A percentile compares a stretch with the other conserved stretches of the same genome.
These are phyloP conservation scores for Fusarium proliferatum DNA, from an alignment of 2,329 filamentous ascomycete genomes.

Conservation along the genomic window DNA sequence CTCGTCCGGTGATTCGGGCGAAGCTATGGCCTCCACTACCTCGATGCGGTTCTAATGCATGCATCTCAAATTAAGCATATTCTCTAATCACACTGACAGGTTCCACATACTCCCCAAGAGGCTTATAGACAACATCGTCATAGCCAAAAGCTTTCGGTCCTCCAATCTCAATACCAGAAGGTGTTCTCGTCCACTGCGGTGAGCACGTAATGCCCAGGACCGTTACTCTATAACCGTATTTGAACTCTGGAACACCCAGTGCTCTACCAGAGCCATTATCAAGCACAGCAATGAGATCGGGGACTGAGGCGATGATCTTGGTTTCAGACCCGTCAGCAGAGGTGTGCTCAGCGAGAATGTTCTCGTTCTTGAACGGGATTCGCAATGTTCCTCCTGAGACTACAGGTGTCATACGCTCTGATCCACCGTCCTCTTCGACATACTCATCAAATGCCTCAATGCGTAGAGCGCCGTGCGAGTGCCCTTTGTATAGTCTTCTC, in stretches of 20 bases:
- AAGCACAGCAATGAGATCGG: slow-evolving; percentile 22
- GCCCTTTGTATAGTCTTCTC: not conserved
- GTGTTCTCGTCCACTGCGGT: slow-evolving; percentile 9
- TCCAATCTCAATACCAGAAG: not conserved
- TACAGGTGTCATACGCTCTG: not conserved
- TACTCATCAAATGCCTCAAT: not conserved
- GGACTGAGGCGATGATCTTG: not conserved
- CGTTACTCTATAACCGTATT: slow-evolving; percentile 18
- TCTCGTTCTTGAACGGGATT: not conserved
- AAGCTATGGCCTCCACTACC: no score
- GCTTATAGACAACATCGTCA: not conserved
- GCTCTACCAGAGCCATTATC: slow-evolving; percentile 18
- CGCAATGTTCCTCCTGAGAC: not conserved
- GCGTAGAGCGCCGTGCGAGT: not conserved
- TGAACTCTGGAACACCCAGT: slow-evolving; percentile 22
- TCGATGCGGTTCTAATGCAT: not conserved
- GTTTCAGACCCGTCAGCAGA: not conserved
- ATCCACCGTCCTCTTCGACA: not conserved
- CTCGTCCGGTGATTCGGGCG: no score
- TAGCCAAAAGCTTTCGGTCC: not conserved
- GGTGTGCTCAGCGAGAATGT: not conserved
- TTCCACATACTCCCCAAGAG: not conserved
- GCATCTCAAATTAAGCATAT: not conserved
- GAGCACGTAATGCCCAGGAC: slow-evolving; percentile 18
- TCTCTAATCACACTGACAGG: not conserved